Percentiles rank a stretch among this genome's conserved stretches.
phyloP scores from a whole-genome alignment of 2,329 filamentous ascomycete species.

The Helotiales sp. region DNA sequence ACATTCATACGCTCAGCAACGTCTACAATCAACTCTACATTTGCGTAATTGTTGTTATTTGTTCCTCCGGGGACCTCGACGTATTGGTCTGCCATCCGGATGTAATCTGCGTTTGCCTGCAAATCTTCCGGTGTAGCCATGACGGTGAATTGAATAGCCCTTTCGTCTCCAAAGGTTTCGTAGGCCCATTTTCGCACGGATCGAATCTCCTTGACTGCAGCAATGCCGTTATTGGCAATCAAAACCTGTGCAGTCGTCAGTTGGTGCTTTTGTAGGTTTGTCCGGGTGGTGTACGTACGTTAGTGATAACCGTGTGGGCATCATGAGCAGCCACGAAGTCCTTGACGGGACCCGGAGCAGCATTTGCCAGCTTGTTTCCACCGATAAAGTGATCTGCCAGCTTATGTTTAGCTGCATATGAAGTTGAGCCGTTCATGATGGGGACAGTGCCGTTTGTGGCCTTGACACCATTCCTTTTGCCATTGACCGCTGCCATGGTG shows the following conservation, averaged over 20 bases:
- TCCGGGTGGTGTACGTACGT: constrained; percentile 63
- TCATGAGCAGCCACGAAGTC: constrained; percentile 91
- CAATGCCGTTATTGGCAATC: constrained; percentile 99
- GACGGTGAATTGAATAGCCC: constrained; percentile 98
- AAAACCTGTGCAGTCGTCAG: constrained; percentile 68
- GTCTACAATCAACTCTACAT: constrained; percentile 98
- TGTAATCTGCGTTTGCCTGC: constrained; percentile 97
- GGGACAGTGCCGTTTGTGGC: constrained; percentile 51
- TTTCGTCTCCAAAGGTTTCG: constrained; percentile 98
- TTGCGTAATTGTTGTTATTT: constrained; percentile 99
- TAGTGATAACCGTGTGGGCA: constrained; percentile 98
- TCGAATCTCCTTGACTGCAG: constrained; percentile 98
- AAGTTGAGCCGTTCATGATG: constrained; percentile 61
- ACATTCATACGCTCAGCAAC: constrained; percentile 98
- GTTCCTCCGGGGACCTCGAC: constrained; percentile 98
- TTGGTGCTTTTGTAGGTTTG: neutral
- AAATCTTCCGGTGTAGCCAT: constrained; percentile 99
- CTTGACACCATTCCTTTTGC: constrained; percentile 45
- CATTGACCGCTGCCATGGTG: constrained; percentile 55
- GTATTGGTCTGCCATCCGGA: constrained; percentile 99
- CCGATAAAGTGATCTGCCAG: constrained; percentile 95
- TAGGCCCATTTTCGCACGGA: constrained; percentile 99
- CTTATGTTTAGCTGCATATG: constrained; percentile 80
- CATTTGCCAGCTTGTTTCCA: constrained; percentile 84
- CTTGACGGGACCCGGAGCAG: constrained; percentile 85